Percentiles rank a stretch among this genome's conserved stretches.
These are phyloP conservation scores for Suillus fuscotomentosus DNA, from an alignment of 768 basidiomycete genomes.

Conservation along the genomic window DNA sequence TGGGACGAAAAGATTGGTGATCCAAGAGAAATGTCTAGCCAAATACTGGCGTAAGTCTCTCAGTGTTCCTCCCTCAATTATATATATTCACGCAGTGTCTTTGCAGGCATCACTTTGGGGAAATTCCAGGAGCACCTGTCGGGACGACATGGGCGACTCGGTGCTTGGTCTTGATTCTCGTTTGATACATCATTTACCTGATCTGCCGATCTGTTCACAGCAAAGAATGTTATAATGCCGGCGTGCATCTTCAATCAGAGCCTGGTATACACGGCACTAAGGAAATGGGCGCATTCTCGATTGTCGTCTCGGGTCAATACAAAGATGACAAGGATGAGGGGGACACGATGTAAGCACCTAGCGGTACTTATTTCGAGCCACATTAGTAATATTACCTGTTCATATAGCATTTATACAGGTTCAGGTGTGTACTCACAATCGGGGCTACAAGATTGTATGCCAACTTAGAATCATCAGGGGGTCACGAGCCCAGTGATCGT, in stretches of 20 bases:
- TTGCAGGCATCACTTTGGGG: conserved; percentile 22
- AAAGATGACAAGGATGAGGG: conserved; percentile 24
- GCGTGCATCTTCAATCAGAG: conserved; percentile 14
- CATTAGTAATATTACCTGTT: conserved; percentile 1
- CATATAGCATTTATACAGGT: conserved; percentile 26
- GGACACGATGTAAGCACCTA: conserved; percentile 21
- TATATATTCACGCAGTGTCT: background rate
- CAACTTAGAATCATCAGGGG: conserved; percentile 11
- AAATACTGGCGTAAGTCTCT: background rate
- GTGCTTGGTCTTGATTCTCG: conserved; percentile 9
- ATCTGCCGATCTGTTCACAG: conserved; percentile 3
- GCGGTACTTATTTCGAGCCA: conserved; percentile 16
- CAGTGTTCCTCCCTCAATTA: background rate
- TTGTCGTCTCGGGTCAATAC: conserved; percentile 20
- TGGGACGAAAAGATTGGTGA: background rate
- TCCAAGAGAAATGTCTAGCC: background rate
- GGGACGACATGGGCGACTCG: conserved; percentile 21
- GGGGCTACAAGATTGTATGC: background rate
- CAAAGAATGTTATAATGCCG: conserved; percentile 8
- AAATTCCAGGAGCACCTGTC: conserved; percentile 20
- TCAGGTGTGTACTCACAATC: conserved; percentile 4
- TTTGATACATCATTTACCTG: background rate
- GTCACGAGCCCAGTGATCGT: conserved; percentile 9
- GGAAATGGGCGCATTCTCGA: conserved; percentile 14
- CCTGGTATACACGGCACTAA: conserved; percentile 22